Percentiles rank a stretch among this genome's conserved stretches.
Conservation (phyloP, 2,329 filamentous ascomycete genomes). For the Nannizziopsis arthrosporioides region DNA sequence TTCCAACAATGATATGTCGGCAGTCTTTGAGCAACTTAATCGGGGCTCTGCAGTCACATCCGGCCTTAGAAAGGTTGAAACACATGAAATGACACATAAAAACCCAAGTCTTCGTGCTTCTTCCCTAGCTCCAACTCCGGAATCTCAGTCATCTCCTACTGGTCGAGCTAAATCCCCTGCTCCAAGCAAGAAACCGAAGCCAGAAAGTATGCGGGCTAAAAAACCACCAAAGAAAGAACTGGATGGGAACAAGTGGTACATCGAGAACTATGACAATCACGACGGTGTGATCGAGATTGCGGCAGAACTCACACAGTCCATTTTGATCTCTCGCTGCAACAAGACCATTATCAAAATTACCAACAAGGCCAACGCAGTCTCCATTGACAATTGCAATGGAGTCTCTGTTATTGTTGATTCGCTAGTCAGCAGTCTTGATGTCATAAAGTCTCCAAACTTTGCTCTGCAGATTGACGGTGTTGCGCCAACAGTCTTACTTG, state of each 20-base stretch:
- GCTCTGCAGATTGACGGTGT: constrained; percentile 81
- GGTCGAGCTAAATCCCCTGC: constrained; percentile 68
- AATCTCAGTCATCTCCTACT: constrained; percentile 34
- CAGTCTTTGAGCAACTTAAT: constrained; percentile 87
- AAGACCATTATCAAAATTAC: constrained; percentile 80
- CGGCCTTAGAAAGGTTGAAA: constrained; percentile 83
- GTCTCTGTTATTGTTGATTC: constrained; percentile 80
- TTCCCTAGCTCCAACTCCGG: constrained; percentile 54
- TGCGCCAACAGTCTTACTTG: constrained; percentile 77
- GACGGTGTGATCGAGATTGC: constrained; percentile 67
- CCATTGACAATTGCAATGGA: constrained; percentile 77
- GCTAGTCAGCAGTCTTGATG: constrained; percentile 80
- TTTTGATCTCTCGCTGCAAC: constrained; percentile 84
- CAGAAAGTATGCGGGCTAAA: constrained; percentile 71
- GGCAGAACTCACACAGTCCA: constrained; percentile 70
- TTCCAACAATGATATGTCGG: constrained; percentile 55
- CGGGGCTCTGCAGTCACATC: constrained; percentile 79
- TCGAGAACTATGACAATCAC: constrained; percentile 83
- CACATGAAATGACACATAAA: constrained; percentile 96
- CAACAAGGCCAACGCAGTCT: constrained; percentile 94
- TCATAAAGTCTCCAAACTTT: constrained; percentile 91
- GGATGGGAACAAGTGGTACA: constrained; percentile 84
- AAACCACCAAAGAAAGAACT: constrained; percentile 69
- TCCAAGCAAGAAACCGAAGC: constrained; percentile 77
- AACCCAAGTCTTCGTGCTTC: constrained; percentile 73